Percentiles rank a stretch among this genome's conserved stretches.
phyloP scores from a whole-genome alignment of 1,284 basidiomycete species.

The Sanguinoderma infundibulare region DNA sequence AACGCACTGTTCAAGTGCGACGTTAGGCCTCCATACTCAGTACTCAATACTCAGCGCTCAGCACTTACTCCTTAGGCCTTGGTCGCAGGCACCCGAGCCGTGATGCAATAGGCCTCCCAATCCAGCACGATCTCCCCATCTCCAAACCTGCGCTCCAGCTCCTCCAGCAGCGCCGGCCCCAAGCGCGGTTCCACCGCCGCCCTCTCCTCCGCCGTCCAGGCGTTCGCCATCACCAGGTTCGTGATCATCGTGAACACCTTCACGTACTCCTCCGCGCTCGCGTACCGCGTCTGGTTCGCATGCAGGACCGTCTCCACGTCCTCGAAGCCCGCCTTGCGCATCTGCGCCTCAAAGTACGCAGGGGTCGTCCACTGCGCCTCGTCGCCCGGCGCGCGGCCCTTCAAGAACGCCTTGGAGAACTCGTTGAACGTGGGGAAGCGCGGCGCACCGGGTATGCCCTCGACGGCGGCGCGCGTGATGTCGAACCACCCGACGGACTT shows the following conservation, averaged over 20 bases:
- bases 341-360: not conserved
- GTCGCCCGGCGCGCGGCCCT: not conserved
- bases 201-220: not conserved
- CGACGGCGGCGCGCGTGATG: not conserved
- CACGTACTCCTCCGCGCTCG: constrained; percentile 4
- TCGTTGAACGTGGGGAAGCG: not conserved
- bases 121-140: constrained; percentile 4
- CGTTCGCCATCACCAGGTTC: not conserved
- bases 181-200: not conserved
- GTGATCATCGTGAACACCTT: not conserved
- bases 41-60: too few species aligned
- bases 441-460: not conserved
- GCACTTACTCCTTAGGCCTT: not conserved
- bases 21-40: too few species aligned
- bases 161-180: not conserved
- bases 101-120: constrained; percentile 7
- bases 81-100: not conserved
- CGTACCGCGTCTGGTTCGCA: constrained; percentile 1
- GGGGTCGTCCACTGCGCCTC: not conserved
- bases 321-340: constrained; percentile 3
- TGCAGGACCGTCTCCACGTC: not conserved
- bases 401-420: not conserved
- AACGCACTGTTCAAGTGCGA: too few species aligned
- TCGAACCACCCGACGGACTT: constrained; percentile 2
- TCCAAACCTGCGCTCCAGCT: not conserved